A percentile compares a stretch with the other conserved stretches of the same genome.
phyloP scores from a whole-genome alignment of 805 yeast species.

The Kodamaea fukazawae region DNA sequence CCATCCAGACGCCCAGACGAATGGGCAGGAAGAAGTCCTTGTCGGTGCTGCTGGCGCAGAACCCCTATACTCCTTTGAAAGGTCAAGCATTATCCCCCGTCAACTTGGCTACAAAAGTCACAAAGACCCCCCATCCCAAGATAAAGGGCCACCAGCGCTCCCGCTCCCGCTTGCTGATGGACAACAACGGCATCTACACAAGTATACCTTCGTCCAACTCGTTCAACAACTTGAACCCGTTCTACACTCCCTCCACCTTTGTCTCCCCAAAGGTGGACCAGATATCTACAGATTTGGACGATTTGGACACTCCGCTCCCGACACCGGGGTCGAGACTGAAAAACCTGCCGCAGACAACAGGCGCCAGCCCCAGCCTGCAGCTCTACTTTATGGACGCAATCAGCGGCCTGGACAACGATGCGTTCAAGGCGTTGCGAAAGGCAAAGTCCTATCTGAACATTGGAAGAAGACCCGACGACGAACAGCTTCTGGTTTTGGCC shows the following conservation, averaged over 20 bases:
- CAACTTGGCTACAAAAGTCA: slow-evolving; percentile 24
- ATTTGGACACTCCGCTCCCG: slow-evolving; percentile 20
- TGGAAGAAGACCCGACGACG: slow-evolving; percentile 3
- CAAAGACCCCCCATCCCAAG: slow-evolving; percentile 36
- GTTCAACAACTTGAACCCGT: slow-evolving; percentile 34
- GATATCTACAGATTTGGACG: slow-evolving; percentile 19
- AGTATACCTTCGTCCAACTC: slow-evolving; percentile 4
- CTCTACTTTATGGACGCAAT: slow-evolving; percentile 26
- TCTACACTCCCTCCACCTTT: slow-evolving; percentile 46
- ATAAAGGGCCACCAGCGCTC: slow-evolving; percentile 38
- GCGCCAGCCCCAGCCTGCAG: slow-evolving; percentile 4
- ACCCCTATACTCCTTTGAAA: slow-evolving; percentile 36
- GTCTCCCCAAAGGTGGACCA: slow-evolving; percentile 40
- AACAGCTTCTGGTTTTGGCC: neutral
- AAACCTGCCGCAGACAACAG: slow-evolving; percentile 5
- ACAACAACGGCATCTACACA: slow-evolving; percentile 14
- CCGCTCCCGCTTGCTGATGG: slow-evolving; percentile 36
- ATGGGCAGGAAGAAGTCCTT: slow-evolving; percentile 32
- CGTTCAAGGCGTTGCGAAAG: slow-evolving; percentile 37
- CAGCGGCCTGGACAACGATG: slow-evolving; percentile 37
- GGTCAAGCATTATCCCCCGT: slow-evolving; percentile 21
- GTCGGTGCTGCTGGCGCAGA: slow-evolving; percentile 28
- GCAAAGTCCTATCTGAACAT: slow-evolving; percentile 31
- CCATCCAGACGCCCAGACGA: slow-evolving; percentile 34
- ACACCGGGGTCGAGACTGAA: slow-evolving; percentile 16